A percentile compares a stretch with the other conserved stretches of the same genome.
Conservation (phyloP, 2,329 filamentous ascomycete species). For the Cryphonectria parasitica region DNA sequence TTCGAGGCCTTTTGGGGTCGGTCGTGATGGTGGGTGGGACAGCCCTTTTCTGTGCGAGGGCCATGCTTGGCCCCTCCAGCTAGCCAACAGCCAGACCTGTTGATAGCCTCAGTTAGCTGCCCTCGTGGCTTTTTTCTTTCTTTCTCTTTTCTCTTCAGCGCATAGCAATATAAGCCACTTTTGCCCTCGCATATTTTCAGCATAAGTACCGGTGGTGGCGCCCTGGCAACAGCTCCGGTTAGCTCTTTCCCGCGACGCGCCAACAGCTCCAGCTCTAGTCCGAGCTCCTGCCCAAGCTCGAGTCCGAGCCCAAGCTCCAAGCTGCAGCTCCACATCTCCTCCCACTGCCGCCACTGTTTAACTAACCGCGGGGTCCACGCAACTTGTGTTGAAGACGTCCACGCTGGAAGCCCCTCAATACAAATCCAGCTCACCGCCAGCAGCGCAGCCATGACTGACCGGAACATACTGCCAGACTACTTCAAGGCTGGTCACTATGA, state of each 20-base stretch:
- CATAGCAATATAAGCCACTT: no score
- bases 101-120: no score
- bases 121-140: no score
- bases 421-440: background rate
- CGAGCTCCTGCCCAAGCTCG: constrained; percentile 10
- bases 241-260: background rate
- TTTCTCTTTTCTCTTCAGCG: no score
- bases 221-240: background rate
- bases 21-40: constrained; percentile 3
- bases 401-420: constrained; percentile 35
- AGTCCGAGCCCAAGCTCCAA: constrained; percentile 15
- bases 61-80: no score
- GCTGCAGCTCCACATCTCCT: constrained; percentile 7
- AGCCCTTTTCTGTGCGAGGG: no score
- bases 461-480: constrained; percentile 63
- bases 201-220: constrained; percentile 7
- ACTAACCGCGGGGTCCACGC: constrained; percentile 26
- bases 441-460: constrained; percentile 54
- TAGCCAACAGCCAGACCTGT: no score
- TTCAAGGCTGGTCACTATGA: constrained; percentile 87
- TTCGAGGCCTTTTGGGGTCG: background rate
- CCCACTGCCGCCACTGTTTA: background rate
- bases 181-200: no score
- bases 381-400: constrained; percentile 22
- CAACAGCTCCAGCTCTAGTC: constrained; percentile 12